phyloP scores from a whole-genome alignment of 2,329 filamentous ascomycete species.

The Claviceps lovelessii region DNA sequence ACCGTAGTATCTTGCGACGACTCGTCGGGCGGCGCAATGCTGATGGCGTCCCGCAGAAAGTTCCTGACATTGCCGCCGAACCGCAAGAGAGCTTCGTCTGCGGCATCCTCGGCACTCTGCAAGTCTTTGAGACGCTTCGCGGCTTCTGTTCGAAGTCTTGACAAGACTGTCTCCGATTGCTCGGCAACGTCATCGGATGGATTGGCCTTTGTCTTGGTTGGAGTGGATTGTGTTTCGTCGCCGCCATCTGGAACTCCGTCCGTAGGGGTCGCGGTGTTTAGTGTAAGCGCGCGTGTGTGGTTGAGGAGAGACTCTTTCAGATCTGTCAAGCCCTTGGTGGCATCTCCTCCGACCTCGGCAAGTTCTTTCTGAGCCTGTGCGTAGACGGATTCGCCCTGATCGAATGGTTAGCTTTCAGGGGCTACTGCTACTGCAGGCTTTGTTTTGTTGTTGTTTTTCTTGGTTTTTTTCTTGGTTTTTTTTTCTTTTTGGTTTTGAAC shows the following conservation, averaged over 20 bases:
- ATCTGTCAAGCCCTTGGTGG: slow-evolving; percentile 63
- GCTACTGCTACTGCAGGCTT: neutral
- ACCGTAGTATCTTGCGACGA: slow-evolving; percentile 45
- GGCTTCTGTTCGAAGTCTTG: slow-evolving; percentile 62
- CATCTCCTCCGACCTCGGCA: slow-evolving; percentile 63
- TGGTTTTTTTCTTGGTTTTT: neutral
- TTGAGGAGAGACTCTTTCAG: slow-evolving; percentile 53
- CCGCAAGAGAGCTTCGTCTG: slow-evolving; percentile 83
- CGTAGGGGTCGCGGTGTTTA: slow-evolving; percentile 31
- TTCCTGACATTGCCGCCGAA: slow-evolving; percentile 83
- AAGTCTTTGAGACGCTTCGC: slow-evolving; percentile 76
- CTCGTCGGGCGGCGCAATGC: slow-evolving; percentile 55
- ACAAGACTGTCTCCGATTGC: slow-evolving; percentile 52
- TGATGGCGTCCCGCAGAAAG: slow-evolving; percentile 82
- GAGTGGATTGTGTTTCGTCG: slow-evolving; percentile 29
- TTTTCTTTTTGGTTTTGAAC: neutral
- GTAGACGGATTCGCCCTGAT: slow-evolving; percentile 64
- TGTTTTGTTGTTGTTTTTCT: too few relatives aligned
- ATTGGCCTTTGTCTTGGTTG: slow-evolving; percentile 26
- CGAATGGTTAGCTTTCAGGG: slow-evolving; percentile 2
- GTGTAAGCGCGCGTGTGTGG: slow-evolving; percentile 59
- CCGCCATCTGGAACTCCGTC: slow-evolving; percentile 17
- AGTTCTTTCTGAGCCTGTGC: slow-evolving; percentile 80
- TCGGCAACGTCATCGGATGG: slow-evolving; percentile 28
- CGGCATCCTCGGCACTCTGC: slow-evolving; percentile 84